These are phyloP conservation scores for Moricandia arvensis DNA, from an alignment of 345 rosid genomes.

Conservation along the genomic window DNA sequence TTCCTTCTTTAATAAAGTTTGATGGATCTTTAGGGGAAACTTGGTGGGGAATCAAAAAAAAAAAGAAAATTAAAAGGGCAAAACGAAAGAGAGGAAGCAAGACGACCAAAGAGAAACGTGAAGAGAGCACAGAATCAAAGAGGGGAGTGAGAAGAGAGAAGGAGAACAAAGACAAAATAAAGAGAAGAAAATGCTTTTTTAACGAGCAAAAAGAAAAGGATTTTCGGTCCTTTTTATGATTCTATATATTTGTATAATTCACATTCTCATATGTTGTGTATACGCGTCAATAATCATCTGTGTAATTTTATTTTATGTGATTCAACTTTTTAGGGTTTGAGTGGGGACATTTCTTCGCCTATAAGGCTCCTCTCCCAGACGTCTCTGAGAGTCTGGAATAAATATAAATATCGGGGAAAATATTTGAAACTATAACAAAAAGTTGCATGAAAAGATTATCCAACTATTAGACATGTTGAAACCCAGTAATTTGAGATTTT, in stretches of 20 bases:
- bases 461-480: background rate
- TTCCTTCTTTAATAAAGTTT: constrained; percentile 58
- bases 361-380: constrained; percentile 50
- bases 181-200: constrained; percentile 26
- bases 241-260: constrained; percentile 32
- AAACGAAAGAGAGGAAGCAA: constrained; percentile 44
- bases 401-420: constrained; percentile 8
- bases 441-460: background rate
- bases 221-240: constrained; percentile 29
- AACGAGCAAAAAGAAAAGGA: constrained; percentile 27
- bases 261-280: constrained; percentile 38
- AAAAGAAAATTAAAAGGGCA: constrained; percentile 34
- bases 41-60: constrained; percentile 65
- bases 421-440: background rate
- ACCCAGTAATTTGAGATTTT: background rate
- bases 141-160: constrained; percentile 37
- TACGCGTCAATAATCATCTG: constrained; percentile 31
- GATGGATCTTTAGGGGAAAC: constrained; percentile 53
- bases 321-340: constrained; percentile 66
- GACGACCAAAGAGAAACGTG: constrained; percentile 29
- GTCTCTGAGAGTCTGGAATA: constrained; percentile 28
- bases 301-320: constrained; percentile 26
- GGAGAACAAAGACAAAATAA: constrained; percentile 33
- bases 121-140: constrained; percentile 35
- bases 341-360: constrained; percentile 58